phyloP scores from a whole-genome alignment of 257 asterid genomes.

The Coffea eugenioides region DNA sequence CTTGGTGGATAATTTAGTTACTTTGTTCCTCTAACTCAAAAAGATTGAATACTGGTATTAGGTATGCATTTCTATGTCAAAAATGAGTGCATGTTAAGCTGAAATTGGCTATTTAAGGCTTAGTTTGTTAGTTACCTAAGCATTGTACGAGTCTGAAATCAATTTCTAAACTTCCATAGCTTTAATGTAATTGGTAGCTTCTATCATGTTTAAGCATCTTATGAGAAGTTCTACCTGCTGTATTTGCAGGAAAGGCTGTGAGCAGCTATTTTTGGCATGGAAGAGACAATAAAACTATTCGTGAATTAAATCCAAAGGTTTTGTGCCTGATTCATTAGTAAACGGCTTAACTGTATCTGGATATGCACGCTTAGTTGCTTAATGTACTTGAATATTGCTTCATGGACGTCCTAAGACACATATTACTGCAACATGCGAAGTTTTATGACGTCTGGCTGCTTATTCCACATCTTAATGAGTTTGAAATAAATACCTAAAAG shows the following conservation, averaged over 20 bases:
- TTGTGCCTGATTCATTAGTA: not conserved
- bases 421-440: not conserved
- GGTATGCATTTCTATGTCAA: not conserved
- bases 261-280: slow-evolving; percentile 97
- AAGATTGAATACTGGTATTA: not conserved
- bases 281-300: slow-evolving; percentile 62
- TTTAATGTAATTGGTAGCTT: not conserved
- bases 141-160: not conserved
- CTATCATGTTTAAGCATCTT: not conserved
- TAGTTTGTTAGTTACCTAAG: not conserved
- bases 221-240: slow-evolving; percentile 4
- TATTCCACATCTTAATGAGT: not conserved
- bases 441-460: not conserved
- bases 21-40: not conserved
- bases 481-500: not conserved
- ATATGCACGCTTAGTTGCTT: not conserved
- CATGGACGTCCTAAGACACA: not conserved
- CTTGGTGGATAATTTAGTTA: not conserved
- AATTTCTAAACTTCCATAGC: not conserved
- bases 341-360: not conserved
- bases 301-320: slow-evolving; percentile 97
- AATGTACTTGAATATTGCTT: not conserved
- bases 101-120: not conserved
- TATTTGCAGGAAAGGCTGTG: slow-evolving; percentile 60
- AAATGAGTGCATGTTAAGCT: not conserved